Percentiles rank a stretch among this genome's conserved stretches.
phyloP scores from a whole-genome alignment of 495 filamentous ascomycete genomes.

The Neurospora sp. region DNA sequence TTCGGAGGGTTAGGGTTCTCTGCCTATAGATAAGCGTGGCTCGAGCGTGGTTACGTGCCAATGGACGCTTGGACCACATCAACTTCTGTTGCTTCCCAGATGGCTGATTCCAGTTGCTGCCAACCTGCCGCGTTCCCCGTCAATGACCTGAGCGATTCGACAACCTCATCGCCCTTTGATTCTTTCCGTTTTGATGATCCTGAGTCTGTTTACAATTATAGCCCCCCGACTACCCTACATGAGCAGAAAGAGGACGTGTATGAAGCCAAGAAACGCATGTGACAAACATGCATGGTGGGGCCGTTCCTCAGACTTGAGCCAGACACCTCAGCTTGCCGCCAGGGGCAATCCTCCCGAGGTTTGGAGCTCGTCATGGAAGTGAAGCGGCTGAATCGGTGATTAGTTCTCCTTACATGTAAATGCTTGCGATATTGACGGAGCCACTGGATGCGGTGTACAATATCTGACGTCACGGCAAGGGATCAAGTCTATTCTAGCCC shows the following conservation, averaged over 20 bases:
- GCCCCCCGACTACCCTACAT: not conserved
- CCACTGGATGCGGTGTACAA: not conserved
- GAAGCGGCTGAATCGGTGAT: not conserved
- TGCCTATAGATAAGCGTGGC: not conserved
- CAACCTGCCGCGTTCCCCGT: not conserved
- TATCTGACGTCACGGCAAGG: not conserved
- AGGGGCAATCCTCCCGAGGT: not conserved
- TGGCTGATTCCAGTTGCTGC: not conserved
- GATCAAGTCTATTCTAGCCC: not conserved
- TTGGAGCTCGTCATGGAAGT: not conserved
- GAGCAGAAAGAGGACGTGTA: not conserved
- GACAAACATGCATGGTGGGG: not conserved
- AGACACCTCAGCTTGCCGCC: not conserved
- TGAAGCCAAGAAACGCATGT: not conserved
- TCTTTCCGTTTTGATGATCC: not conserved
- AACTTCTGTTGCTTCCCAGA: not conserved
- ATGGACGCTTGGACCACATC: not conserved
- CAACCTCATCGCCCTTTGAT: not conserved
- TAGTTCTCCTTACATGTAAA: not conserved
- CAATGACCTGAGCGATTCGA: not conserved
- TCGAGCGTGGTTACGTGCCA: not conserved
- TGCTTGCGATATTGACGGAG: not conserved
- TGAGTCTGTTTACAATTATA: not conserved
- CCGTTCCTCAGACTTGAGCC: not conserved
- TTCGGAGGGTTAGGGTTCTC: not conserved